phyloP scores from a whole-genome alignment of 1,139 yeast species.

The Debaryomycetaceae sp. region DNA sequence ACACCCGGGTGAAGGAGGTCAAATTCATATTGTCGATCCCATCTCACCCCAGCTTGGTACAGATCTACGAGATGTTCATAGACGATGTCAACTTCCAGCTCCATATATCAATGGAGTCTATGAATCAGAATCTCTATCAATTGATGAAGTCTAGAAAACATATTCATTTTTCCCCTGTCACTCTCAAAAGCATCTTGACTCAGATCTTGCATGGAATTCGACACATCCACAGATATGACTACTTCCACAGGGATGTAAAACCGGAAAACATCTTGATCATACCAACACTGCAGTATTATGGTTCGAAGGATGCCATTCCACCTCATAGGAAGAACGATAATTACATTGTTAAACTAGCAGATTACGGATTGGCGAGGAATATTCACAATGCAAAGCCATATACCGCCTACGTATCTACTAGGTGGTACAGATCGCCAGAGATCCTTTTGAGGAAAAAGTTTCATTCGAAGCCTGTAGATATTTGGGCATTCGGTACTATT shows the following conservation, averaged over 20 bases:
- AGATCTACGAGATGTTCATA: conserved; percentile 72
- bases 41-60: conserved; percentile 68
- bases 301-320: conserved; percentile 39
- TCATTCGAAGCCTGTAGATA: conserved; percentile 78
- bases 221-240: conserved; percentile 75
- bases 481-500: conserved; percentile 93
- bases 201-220: conserved; percentile 74
- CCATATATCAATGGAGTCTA: conserved; percentile 84
- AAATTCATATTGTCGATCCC: conserved; percentile 68
- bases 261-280: conserved; percentile 73
- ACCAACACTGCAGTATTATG: conserved; percentile 52
- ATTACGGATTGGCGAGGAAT: conserved; percentile 84
- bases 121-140: conserved; percentile 79
- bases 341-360: conserved; percentile 78
- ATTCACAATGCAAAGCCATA: conserved; percentile 51
- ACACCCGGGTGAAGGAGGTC: conserved; percentile 68
- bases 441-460: conserved; percentile 63
- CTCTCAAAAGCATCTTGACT: conserved; percentile 60
- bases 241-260: conserved; percentile 85
- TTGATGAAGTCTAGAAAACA: conserved; percentile 57
- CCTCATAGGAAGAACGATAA: conserved; percentile 37
- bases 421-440: conserved; percentile 98
- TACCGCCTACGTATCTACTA: conserved; percentile 83
- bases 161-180: conserved; percentile 50
- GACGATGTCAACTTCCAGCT: conserved; percentile 57